Evolutionary conservation across 2,329 filamentous ascomycete genomes (phyloP), one percentile per base, ranked within the genome.

Genomic region (Clathrospora elynae): DNA sequence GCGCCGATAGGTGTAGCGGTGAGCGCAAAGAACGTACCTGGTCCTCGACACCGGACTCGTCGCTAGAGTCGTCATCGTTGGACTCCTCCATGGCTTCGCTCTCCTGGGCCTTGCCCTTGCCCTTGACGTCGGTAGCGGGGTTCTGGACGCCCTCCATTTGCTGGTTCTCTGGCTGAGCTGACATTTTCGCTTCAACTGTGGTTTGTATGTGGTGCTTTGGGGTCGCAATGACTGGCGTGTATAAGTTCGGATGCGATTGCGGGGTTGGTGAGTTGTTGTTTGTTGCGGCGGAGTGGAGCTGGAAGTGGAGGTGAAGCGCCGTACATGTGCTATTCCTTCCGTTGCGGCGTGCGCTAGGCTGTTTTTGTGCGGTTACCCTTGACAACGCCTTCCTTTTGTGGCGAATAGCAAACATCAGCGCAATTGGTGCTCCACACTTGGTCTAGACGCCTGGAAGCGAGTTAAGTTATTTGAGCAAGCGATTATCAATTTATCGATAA

Each of bases 41-140:
- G 14, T 76, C 75, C 42, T 80, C 81, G 13, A 78, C 80, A 28
- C 79, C 83, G 35, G 86, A 86, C 26, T 91, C 87, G 11, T 86
- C 83, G 33, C 82, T 83, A 39, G 76, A 81, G 56, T 75, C 76
- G 19, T 88, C 86, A 2, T 90, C 70, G 20, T 87, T 86, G 59
- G 90, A 86, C 30, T 86, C 87, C 81, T 90, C 87, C 64, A 82
- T 74, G 59, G 87, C 83, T 55, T 83, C 75, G 28, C 71, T 72
- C 39, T 82, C 80, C 26, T 75, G 68, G 26, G 82, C 85, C 79
- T 96, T 96, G 76, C 90, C 90, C 80, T 96, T 96, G 73, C 88
- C 89, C 80, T 95, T 95, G 71, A 78, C 78, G 49, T 75, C 68
- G 49, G 71, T 66, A 51, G 76, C 70, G 51, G 79, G 65, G 44